A percentile compares a stretch with the other conserved stretches of the same genome.
Evolutionary conservation across 345 rosid genomes (phyloP).

Genomic region (Aurinia saxatilis): DNA sequence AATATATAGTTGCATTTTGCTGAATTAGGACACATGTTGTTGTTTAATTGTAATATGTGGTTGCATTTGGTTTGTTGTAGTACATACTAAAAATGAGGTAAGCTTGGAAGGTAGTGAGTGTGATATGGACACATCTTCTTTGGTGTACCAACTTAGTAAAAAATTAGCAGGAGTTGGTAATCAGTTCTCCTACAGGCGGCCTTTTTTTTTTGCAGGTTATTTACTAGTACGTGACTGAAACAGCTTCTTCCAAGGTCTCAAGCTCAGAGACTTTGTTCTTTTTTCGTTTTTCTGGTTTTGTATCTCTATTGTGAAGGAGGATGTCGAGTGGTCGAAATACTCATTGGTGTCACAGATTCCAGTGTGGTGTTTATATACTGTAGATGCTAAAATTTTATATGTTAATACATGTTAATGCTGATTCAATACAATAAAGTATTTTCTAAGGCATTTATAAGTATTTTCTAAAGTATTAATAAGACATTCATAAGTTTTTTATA

Average conservation of each 20-base stretch:
- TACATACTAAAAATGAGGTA: constrained; percentile 13
- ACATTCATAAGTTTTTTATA: no score
- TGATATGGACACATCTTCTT: constrained; percentile 9
- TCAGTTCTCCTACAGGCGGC: constrained; percentile 21
- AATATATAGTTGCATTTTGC: not conserved
- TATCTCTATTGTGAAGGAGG: constrained; percentile 26
- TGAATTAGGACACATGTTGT: constrained; percentile 1
- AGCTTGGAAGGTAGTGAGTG: not conserved
- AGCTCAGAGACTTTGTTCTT: not conserved
- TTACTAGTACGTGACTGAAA: constrained; percentile 13
- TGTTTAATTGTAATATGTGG: not conserved
- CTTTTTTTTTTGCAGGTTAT: constrained; percentile 13
- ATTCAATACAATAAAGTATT: no score
- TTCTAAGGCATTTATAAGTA: no score
- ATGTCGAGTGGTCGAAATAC: constrained; percentile 83
- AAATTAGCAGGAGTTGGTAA: constrained; percentile 24
- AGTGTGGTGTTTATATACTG: constrained; percentile 60
- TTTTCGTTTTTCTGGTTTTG: no score
- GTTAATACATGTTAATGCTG: no score
- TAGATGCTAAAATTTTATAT: no score
- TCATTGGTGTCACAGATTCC: constrained; percentile 86
- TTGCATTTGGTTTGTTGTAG: constrained; percentile 15
- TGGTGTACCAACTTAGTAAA: constrained; percentile 28
- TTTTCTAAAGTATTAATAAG: no score
- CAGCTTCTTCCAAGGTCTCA: constrained; percentile 8